Base-by-base conservation (phyloP, 2,329 filamentous ascomycete genomes). In the Penicillium fuscoglaucum region DNA sequence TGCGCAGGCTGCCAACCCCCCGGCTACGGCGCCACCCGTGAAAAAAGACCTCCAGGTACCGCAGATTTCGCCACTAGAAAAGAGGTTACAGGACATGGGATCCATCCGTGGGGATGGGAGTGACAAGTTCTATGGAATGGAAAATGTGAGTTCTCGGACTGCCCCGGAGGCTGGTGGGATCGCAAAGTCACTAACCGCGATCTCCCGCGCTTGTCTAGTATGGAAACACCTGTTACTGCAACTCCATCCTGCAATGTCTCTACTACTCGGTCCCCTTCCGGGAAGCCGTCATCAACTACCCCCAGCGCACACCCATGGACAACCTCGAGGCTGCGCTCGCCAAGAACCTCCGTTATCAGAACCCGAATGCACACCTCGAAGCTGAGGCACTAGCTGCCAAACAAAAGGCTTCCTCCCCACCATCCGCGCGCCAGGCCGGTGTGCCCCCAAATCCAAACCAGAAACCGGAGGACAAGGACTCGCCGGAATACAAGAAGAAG, bases 161-260 rank as follows among this genome's bases (percentile, higher is more conserved):
- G 26, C 43, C 43, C 29, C 40, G 33, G 26, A 29, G 19, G 26
- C 33, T n/a, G 37, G n/a, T 40, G 33, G 29, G 21, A 21, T 17
- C 45, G 39, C 37, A 39, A 40, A 8, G 26, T 47, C 55, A 60
- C 70, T 69, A 58, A 72, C 61, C 19, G 6, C 15, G 24, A 51
- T n/a, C 35, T 5, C 35, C 41, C 59, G 52, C 40, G 47, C 37
- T 58, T 54, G 47, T 63, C 53, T 76, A 97, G 92, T 97, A 96
- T 79, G 93, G 93, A 72, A 98, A 96, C 73, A 98, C 93, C 74
- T 98, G 93, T 75, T 99, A 99, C 78, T 96, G 91, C 80, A 99
- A 99, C 78, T 99, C 95, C 15, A 96, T 99, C 70, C 85, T 99
- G 58, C 95, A 99, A 80, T 96, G 92, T 69, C 86, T 99, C 58